Evolutionary conservation across 73 alveolate genomes (phyloP).

Genomic region (Paramecium pentaurelia): DNA sequence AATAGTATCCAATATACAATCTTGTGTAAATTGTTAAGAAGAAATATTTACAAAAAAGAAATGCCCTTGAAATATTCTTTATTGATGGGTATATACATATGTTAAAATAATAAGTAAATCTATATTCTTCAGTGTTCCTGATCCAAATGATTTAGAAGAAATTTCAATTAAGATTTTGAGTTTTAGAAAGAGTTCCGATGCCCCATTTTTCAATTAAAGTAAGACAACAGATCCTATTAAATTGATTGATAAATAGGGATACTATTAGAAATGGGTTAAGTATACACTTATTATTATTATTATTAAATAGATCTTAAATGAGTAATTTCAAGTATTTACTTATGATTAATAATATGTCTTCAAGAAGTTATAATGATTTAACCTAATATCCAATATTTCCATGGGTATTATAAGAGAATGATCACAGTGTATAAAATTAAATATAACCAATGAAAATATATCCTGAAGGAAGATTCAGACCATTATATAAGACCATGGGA

Average conservation of each 20-base stretch:
- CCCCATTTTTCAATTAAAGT: neutral
- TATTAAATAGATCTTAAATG: neutral
- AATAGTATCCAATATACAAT: neutral
- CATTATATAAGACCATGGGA: slow-evolving; percentile 88
- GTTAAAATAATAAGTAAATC: neutral
- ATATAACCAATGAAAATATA: neutral
- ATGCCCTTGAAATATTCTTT: neutral
- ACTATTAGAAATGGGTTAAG: slow-evolving; percentile 82
- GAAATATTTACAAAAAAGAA: slow-evolving; percentile 13
- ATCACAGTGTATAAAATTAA: neutral
- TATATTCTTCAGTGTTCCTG: neutral
- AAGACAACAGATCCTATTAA: slow-evolving; percentile 19
- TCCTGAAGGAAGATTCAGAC: slow-evolving; percentile 63
- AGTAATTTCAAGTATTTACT: slow-evolving; percentile 63
- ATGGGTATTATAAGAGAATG: slow-evolving; percentile 77
- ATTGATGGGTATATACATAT: slow-evolving; percentile 7
- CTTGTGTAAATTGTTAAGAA: neutral
- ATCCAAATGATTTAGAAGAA: neutral
- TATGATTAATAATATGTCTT: slow-evolving; percentile 79
- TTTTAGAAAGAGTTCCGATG: neutral
- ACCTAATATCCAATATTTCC: slow-evolving; percentile 97
- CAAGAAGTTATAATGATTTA: slow-evolving; percentile 91
- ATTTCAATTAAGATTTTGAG: neutral
- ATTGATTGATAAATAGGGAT: slow-evolving; percentile 61
- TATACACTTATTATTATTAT: neutral